Evolutionary conservation across 1,284 basidiomycete genomes (phyloP).

Genomic region (Irpex sp.): DNA sequence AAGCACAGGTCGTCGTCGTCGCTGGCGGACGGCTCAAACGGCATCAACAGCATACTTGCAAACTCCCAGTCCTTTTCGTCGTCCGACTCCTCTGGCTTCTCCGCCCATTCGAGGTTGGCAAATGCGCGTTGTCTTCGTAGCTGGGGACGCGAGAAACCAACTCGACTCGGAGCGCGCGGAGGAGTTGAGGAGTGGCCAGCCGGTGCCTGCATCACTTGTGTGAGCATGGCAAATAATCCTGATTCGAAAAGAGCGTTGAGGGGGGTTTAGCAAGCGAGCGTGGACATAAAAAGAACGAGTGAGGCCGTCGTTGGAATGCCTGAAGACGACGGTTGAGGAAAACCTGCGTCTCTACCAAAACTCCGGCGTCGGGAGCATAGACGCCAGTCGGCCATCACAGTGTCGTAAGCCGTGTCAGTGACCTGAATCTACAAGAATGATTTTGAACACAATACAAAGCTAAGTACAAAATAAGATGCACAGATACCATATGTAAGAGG

Average conservation of each 20-base stretch:
- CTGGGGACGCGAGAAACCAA: constrained; percentile 11
- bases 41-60: constrained; percentile 7
- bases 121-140: constrained; percentile 4
- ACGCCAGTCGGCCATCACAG: neutral
- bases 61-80: constrained; percentile 12
- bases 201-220: neutral
- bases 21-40: constrained; percentile 6
- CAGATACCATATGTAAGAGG: no score
- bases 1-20: constrained; percentile 3
- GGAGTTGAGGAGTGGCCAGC: constrained; percentile 1
- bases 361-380: neutral
- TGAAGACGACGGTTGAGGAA: neutral
- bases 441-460: no score
- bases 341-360: neutral
- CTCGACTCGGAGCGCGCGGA: constrained; percentile 10
- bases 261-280: constrained; percentile 4
- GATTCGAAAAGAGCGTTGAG: neutral
- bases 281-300: constrained; percentile 1
- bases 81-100: constrained; percentile 6
- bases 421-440: no score
- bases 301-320: neutral
- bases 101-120: constrained; percentile 4
- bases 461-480: no score
- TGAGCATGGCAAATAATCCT: neutral
- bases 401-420: neutral